Conservation (phyloP, 2,329 filamentous ascomycete species). For the Lachnellula hyalina region DNA sequence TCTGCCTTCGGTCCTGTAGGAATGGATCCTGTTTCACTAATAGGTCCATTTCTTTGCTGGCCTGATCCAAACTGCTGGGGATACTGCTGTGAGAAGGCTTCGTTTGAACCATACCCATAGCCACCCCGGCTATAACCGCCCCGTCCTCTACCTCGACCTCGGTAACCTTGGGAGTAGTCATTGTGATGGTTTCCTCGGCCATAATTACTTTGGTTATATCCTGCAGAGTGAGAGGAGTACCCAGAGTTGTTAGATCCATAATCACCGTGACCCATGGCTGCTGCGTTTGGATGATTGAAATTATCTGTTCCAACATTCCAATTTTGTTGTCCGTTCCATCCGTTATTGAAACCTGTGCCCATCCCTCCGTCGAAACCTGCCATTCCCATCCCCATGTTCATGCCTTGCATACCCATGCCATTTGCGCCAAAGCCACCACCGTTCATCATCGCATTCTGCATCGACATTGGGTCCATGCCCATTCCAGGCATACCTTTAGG, state of each 20-base stretch:
- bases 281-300: constrained; percentile 81
- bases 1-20: constrained; percentile 30
- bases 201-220: constrained; percentile 70
- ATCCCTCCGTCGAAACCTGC: constrained; percentile 62
- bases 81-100: constrained; percentile 27
- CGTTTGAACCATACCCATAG: constrained; percentile 28
- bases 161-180: constrained; percentile 55
- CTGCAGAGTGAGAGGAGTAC: constrained; percentile 56
- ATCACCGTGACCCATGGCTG: constrained; percentile 72
- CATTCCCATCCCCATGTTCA: constrained; percentile 68
- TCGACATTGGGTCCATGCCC: constrained; percentile 76
- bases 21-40: constrained; percentile 27
- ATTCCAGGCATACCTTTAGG: constrained; percentile 65
- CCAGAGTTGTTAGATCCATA: constrained; percentile 74
- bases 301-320: constrained; percentile 83
- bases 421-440: constrained; percentile 65
- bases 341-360: constrained; percentile 62
- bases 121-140: constrained; percentile 28
- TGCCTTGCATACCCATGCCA: constrained; percentile 77
- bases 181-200: constrained; percentile 27
- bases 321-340: constrained; percentile 75
- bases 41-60: constrained; percentile 23
- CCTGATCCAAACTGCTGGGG: constrained; percentile 25
- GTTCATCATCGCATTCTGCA: constrained; percentile 76
- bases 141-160: constrained; percentile 34